These are phyloP conservation scores for Scutellaria galericulata DNA, from an alignment of 257 asterid genomes.

Conservation along the genomic window DNA sequence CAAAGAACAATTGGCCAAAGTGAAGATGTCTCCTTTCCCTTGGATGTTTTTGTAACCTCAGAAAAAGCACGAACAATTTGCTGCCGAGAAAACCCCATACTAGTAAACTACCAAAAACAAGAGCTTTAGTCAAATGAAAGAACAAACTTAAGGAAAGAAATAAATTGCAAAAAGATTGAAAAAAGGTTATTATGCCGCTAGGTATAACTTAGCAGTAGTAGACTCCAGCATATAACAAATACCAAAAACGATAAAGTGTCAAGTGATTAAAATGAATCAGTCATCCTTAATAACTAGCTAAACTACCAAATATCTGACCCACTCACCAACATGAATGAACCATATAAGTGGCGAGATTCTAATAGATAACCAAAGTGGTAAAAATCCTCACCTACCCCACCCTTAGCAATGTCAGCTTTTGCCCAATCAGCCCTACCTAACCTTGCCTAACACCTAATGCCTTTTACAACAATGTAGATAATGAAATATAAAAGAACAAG, in stretches of 20 bases:
- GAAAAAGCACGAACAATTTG: slow-evolving; percentile 52
- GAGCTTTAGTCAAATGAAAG: slow-evolving; percentile 33
- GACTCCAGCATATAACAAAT: slow-evolving; percentile 29
- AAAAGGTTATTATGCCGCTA: slow-evolving; percentile 19
- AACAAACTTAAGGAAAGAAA: slow-evolving; percentile 25
- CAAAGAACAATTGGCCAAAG: slow-evolving; percentile 73
- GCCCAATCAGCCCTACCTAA: too few species aligned
- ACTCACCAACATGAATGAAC: slow-evolving; percentile 18
- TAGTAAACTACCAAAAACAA: slow-evolving; percentile 51
- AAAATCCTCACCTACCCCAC: too few species aligned
- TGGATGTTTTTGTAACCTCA: slow-evolving; percentile 58
- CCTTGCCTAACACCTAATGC: too few species aligned
- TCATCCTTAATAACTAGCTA: slow-evolving; percentile 10
- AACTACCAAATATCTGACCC: slow-evolving; percentile 16
- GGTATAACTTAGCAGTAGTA: slow-evolving; percentile 4
- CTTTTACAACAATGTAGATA: neutral
- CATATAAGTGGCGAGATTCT: slow-evolving; percentile 25
- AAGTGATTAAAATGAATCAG: slow-evolving; percentile 9
- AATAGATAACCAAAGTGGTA: neutral
- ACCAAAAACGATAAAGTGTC: slow-evolving; percentile 10
- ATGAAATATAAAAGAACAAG: slow-evolving; percentile 7
- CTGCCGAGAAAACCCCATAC: slow-evolving; percentile 73
- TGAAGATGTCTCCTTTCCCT: slow-evolving; percentile 55
- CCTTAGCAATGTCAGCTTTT: too few species aligned
- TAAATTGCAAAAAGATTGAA: slow-evolving; percentile 26